These are phyloP conservation scores for Arthrobotrys entomopaga DNA, from an alignment of 2,329 filamentous ascomycete genomes.

Conservation along the genomic window DNA sequence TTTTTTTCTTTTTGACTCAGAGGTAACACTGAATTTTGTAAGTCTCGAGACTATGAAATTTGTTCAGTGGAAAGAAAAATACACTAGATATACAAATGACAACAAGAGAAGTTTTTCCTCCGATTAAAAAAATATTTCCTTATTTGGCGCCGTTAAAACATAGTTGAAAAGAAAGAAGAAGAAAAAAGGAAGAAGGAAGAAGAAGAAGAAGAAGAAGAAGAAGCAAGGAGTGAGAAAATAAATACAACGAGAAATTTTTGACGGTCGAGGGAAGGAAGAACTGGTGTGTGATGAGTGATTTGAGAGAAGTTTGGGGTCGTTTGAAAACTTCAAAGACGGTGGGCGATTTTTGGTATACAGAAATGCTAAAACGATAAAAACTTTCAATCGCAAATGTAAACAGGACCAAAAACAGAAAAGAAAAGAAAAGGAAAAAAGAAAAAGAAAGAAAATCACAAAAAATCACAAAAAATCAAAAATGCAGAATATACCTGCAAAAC, in stretches of 20 bases:
- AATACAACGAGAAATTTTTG: neutral
- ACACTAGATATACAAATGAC: conserved; percentile 39
- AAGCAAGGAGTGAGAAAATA: conserved; percentile 49
- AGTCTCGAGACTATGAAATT: too few relatives aligned
- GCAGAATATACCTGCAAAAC: conserved; percentile 28
- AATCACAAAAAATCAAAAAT: conserved; percentile 5
- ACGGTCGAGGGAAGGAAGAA: neutral
- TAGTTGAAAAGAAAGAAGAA: conserved; percentile 36
- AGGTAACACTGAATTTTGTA: too few relatives aligned
- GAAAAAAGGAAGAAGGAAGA: conserved; percentile 48
- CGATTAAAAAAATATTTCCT: conserved; percentile 22
- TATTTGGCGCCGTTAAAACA: conserved; percentile 24
- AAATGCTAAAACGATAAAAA: too few relatives aligned
- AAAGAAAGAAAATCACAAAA: conserved; percentile 11
- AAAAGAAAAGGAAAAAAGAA: conserved; percentile 10
- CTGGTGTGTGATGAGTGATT: neutral
- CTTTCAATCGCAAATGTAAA: too few relatives aligned
- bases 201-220: conserved; percentile 46
- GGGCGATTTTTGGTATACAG: conserved; percentile 11
- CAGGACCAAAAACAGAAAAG: neutral
- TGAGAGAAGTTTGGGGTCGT: neutral
- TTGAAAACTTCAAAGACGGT: neutral
- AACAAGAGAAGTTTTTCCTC: conserved; percentile 7
- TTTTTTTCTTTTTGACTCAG: too few relatives aligned
- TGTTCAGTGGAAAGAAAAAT: too few relatives aligned